Evolutionary conservation across 495 filamentous ascomycete species (phyloP).

Genomic region (Penicillium antarcticum): DNA sequence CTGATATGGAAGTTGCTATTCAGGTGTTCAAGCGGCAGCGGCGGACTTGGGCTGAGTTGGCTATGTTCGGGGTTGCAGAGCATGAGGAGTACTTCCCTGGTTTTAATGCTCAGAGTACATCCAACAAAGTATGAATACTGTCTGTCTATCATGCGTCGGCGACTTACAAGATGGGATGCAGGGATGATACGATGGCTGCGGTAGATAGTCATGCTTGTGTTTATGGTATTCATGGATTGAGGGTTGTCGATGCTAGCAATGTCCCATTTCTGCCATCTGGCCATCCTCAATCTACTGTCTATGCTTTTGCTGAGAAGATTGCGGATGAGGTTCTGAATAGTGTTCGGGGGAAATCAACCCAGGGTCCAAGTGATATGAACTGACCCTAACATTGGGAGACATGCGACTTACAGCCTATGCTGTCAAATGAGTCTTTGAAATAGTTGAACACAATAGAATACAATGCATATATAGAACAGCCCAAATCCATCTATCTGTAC

Average conservation of each 20-base stretch:
- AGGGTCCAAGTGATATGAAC: neutral
- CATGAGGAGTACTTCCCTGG: constrained; percentile 42
- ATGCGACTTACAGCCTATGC: neutral
- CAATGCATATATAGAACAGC: constrained; percentile 32
- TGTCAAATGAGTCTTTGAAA: neutral
- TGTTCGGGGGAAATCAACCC: neutral
- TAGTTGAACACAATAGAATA: constrained; percentile 31
- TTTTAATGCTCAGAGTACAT: constrained; percentile 35
- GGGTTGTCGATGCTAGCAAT: constrained; percentile 52
- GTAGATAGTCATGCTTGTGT: constrained; percentile 47
- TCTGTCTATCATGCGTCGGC: constrained; percentile 49
- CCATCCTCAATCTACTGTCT: constrained; percentile 47
- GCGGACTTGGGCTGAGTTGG: constrained; percentile 23
- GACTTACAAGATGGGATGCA: constrained; percentile 48
- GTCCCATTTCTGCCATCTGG: constrained; percentile 52
- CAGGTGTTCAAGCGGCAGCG: constrained; percentile 42
- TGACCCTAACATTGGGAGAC: neutral
- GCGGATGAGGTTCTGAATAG: constrained; percentile 42
- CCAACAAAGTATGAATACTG: constrained; percentile 27
- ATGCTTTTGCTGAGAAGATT: constrained; percentile 57
- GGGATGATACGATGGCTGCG: constrained; percentile 44
- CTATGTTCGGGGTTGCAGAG: constrained; percentile 13
- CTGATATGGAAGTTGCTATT: constrained; percentile 43
- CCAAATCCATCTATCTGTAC: constrained; percentile 40
- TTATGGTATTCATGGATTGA: constrained; percentile 41